Evolutionary conservation across 2,329 filamentous ascomycete genomes (phyloP).

Genomic region (Xylariaceae sp.): DNA sequence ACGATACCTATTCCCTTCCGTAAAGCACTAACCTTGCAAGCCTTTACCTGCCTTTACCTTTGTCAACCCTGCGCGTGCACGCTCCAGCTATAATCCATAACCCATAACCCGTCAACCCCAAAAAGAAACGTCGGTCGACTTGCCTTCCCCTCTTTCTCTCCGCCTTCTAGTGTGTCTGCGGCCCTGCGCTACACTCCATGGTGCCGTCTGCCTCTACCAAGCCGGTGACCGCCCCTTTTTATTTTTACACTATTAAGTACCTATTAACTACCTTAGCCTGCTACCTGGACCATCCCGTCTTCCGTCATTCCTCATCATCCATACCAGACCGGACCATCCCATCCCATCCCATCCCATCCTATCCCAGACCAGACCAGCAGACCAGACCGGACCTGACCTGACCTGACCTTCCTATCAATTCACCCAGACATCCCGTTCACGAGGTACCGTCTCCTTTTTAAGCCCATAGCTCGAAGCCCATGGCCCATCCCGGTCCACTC

Average conservation of each 20-base stretch:
- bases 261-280: slow-evolving; percentile 1
- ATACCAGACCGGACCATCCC: neutral
- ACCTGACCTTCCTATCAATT: too few species aligned
- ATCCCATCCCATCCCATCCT: too few species aligned
- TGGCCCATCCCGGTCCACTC: slow-evolving; percentile 10
- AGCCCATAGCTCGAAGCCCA: slow-evolving; percentile 2
- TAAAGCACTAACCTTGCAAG: too few species aligned
- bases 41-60: neutral
- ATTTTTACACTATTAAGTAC: neutral
- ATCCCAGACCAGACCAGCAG: too few species aligned
- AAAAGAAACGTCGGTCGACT: slow-evolving; percentile 9
- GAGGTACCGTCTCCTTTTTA: slow-evolving; percentile 9
- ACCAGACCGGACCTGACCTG: too few species aligned
- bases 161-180: neutral
- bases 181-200: neutral
- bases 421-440: too few species aligned
- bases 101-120: slow-evolving; percentile 9
- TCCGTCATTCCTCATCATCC: slow-evolving; percentile 12
- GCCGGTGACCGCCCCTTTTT: neutral
- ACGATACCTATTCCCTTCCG: too few species aligned
- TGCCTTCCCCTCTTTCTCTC: slow-evolving; percentile 15
- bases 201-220: neutral
- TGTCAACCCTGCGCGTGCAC: neutral
- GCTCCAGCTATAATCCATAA: neutral
- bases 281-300: slow-evolving; percentile 8